These are phyloP conservation scores for Ogataea pilisensis DNA, from an alignment of 805 yeast genomes.

Conservation along the genomic window DNA sequence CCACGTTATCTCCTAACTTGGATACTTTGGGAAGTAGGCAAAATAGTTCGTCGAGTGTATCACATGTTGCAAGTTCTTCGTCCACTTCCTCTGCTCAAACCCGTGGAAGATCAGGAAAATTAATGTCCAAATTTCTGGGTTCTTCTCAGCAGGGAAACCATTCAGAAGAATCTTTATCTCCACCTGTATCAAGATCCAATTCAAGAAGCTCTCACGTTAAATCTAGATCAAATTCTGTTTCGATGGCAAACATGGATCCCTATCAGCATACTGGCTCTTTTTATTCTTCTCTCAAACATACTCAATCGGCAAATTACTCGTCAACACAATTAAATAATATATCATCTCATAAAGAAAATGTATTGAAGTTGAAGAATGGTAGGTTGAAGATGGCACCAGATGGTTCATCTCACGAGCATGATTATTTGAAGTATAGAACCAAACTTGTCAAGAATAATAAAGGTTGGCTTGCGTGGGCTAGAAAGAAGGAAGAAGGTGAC, in stretches of 20 bases:
- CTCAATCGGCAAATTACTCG: conserved; percentile 25
- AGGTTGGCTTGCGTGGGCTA: conserved; percentile 32
- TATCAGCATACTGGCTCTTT: conserved; percentile 10
- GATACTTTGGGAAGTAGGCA: background rate
- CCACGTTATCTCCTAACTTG: background rate
- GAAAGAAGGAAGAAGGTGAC: conserved; percentile 29
- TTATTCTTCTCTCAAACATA: conserved; percentile 21
- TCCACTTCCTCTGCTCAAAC: conserved; percentile 7
- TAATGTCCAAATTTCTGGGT: conserved; percentile 20
- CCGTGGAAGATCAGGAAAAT: conserved; percentile 20
- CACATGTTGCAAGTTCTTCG: background rate
- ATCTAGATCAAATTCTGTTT: conserved; percentile 19
- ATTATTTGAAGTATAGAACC: conserved; percentile 30
- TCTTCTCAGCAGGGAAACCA: conserved; percentile 4
- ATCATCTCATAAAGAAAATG: conserved; percentile 22
- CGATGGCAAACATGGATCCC: conserved; percentile 16
- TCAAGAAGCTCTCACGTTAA: conserved; percentile 10
- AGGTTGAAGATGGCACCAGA: conserved; percentile 27
- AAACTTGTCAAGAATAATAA: conserved; percentile 26
- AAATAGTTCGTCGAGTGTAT: background rate
- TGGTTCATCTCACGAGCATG: conserved; percentile 33
- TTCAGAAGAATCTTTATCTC: conserved; percentile 21
- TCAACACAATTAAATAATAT: conserved; percentile 10
- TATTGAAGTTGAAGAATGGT: conserved; percentile 26
- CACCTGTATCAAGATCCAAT: conserved; percentile 20